Conservation (phyloP, 192 early-diverging fungal species). For the Oehlia diaphana region DNA sequence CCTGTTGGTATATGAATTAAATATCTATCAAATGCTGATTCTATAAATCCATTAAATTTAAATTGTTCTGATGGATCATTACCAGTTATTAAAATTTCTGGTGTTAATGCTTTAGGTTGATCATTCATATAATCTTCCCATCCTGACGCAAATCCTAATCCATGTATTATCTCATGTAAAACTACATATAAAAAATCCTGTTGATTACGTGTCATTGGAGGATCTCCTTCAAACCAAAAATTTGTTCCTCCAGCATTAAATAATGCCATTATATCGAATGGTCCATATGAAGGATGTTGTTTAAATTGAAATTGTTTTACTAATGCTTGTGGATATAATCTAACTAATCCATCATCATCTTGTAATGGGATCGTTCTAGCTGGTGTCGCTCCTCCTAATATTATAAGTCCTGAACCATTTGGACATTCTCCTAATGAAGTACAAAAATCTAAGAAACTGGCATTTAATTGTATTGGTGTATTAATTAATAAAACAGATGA, state of each 20-base stretch:
- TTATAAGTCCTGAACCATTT: not conserved
- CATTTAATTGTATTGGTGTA: constrained; percentile 38
- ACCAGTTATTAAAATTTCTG: not conserved
- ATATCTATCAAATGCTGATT: constrained; percentile 36
- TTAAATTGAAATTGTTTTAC: constrained; percentile 41
- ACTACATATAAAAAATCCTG: constrained; percentile 39
- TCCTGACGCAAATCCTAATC: constrained; percentile 42
- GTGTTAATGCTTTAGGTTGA: not conserved
- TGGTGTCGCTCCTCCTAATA: constrained; percentile 37
- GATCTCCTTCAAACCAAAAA: constrained; percentile 37
- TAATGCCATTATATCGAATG: constrained; percentile 39
- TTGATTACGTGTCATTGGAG: constrained; percentile 28
- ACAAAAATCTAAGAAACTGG: constrained; percentile 40
- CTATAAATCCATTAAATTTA: constrained; percentile 27
- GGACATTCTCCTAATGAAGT: not conserved
- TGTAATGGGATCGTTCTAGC: constrained; percentile 37
- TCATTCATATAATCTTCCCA: constrained; percentile 33
- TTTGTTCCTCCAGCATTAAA: constrained; percentile 36
- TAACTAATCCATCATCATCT: constrained; percentile 39
- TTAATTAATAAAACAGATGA: constrained; percentile 31
- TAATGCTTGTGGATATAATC: constrained; percentile 47
- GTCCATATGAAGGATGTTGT: constrained; percentile 31
- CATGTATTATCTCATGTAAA: constrained; percentile 44
- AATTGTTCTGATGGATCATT: not conserved
- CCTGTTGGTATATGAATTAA: constrained; percentile 26